Evolutionary conservation across 306 rosid species (phyloP).

Genomic region (Quercus dentata): DNA sequence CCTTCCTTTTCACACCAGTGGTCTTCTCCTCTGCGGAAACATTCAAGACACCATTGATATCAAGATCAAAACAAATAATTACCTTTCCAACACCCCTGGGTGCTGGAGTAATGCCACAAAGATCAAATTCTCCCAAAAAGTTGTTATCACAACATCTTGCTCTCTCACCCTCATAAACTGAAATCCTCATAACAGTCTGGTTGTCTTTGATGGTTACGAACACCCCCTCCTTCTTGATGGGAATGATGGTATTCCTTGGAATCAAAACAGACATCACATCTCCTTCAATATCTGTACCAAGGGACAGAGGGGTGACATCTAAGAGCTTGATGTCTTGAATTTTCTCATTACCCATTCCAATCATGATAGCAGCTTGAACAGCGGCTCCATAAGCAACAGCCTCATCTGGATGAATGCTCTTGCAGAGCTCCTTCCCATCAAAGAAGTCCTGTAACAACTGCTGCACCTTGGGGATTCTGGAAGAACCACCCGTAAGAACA

Average conservation of each 20-base stretch:
- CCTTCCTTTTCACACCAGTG: too few relatives aligned
- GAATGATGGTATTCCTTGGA: too few relatives aligned
- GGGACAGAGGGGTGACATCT: too few relatives aligned
- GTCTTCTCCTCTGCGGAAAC: constrained; percentile 7
- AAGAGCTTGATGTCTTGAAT: too few relatives aligned
- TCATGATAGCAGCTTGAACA: too few relatives aligned
- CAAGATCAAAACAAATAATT: not conserved
- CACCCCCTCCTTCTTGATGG: too few relatives aligned
- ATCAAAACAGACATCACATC: too few relatives aligned
- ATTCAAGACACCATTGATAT: not conserved
- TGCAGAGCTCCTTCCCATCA: constrained; percentile 22
- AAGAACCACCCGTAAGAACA: constrained; percentile 18
- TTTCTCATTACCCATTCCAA: too few relatives aligned
- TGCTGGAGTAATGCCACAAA: not conserved
- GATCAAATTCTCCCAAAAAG: not conserved
- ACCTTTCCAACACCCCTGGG: not conserved
- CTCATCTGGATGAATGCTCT: constrained; percentile 10
- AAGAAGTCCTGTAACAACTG: constrained; percentile 10
- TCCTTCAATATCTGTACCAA: too few relatives aligned
- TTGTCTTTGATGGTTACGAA: rapidly evolving
- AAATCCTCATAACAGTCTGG: rapidly evolving
- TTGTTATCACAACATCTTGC: too few relatives aligned
- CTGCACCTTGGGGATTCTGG: constrained; percentile 23
- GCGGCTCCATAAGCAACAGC: too few relatives aligned
- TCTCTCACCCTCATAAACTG: too few relatives aligned